Base-by-base conservation (phyloP, 2,329 filamentous ascomycete species). In the Colletotrichum siamense region DNA sequence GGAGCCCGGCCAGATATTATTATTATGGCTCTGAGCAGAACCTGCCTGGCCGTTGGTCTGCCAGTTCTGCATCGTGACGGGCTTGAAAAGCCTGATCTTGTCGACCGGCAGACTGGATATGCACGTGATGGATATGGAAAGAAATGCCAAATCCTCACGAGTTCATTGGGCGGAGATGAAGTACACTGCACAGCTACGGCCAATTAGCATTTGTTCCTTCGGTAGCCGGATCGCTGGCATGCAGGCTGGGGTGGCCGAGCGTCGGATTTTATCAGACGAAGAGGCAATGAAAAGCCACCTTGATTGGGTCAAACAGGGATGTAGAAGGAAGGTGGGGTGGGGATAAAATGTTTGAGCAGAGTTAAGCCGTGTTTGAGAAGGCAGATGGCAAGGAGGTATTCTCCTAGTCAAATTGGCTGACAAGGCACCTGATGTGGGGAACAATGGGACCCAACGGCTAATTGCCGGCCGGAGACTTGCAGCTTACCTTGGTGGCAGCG, bases 1-100 rank as follows among this genome's bases (percentile, higher is more conserved):
- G 13, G 49, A n/a, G 26, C 72, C 63, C 22, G 72, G 39, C 77
- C 77, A 78, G 24, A 78, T 61, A 34, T 75, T 71, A 69, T 78
- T 75, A 69, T 77, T 75, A 68, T 75, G 75, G 52, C 69, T 69
- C 49, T 78, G 77, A 22, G 71, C 49, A 70, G 77, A 67, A 39
- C 65, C 71, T 39, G 68, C 36, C 68, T 77, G 77, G 69, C 72
- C 72, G 59, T 69, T 78, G 68, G 70, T 67, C 44, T 78, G 77
- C 77, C 77, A 78, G 69, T 77, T 75, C 63, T 78, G 77, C 77
- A 78, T 78, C 8, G 49, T 70, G 63, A 32, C 52, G 59, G 59
- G n/a, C 61, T 64, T n/a, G 16, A 61, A 22, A 52, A 55, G 44
- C 49, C 28, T 68, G 22, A 34, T 26, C 34, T 61, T 22, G 52